Evolutionary conservation across 1,284 basidiomycete species (phyloP).

Genomic region (Austroboletus niveus): DNA sequence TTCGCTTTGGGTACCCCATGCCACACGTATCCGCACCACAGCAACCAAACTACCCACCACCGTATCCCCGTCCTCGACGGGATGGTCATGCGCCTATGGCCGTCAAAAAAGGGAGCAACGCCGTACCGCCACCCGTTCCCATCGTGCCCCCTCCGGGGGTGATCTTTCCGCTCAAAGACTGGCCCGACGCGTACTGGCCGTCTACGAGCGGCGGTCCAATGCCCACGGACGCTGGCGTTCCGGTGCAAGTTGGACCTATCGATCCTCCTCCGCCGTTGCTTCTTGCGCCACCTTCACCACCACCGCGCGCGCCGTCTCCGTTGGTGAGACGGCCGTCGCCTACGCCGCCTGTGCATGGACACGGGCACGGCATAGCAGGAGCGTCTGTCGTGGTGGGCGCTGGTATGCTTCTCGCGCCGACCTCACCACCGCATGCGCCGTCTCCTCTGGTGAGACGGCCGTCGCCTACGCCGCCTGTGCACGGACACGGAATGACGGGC

Average conservation of each 20-base stretch:
- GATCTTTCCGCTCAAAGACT: conserved; percentile 24
- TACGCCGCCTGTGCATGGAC: conserved; percentile 12
- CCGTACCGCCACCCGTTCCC: conserved; percentile 5
- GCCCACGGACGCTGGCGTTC: conserved; percentile 4
- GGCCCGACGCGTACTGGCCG: conserved; percentile 18
- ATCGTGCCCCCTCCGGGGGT: conserved; percentile 28
- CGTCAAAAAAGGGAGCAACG: conserved; percentile 9
- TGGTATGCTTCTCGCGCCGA: not conserved
- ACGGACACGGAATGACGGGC: no score
- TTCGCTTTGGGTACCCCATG: conserved; percentile 16
- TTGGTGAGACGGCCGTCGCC: conserved; percentile 15
- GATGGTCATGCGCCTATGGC: conserved; percentile 8
- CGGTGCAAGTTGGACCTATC: not conserved
- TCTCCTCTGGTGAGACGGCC: no score
- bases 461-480: no score
- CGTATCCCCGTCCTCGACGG: conserved; percentile 6
- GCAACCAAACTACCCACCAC: conserved; percentile 10
- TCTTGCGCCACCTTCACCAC: conserved; percentile 16
- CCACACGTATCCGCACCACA: conserved; percentile 10
- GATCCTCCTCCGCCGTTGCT: conserved; percentile 19
- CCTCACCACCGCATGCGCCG: no score
- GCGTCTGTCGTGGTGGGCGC: not conserved
- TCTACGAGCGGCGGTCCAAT: conserved; percentile 1
- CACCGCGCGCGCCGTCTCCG: conserved; percentile 12
- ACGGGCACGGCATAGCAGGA: conserved; percentile 8